phyloP scores from a whole-genome alignment of 1,284 basidiomycete genomes.

The Rhodotorula sp. region DNA sequence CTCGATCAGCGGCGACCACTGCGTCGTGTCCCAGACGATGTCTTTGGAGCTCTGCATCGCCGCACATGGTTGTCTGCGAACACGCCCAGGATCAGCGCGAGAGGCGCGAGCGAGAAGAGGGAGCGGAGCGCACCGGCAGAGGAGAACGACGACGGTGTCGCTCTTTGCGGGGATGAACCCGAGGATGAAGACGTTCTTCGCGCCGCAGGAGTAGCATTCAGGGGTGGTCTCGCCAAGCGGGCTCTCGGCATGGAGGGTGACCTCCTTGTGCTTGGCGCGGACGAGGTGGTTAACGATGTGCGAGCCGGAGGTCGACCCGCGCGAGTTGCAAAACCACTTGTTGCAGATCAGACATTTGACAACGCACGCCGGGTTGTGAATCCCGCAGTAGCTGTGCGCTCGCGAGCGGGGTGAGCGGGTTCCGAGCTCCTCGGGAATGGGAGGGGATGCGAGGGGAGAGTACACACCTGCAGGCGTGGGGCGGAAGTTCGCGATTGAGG shows the following conservation, averaged over 20 bases:
- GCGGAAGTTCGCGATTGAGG: conserved; percentile 77
- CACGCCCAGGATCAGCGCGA: not conserved
- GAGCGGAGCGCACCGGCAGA: conserved; percentile 73
- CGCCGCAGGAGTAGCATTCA: conserved; percentile 96
- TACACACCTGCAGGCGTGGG: conserved; percentile 89
- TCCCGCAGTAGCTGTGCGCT: conserved; percentile 87
- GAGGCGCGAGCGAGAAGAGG: not conserved
- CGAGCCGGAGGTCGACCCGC: conserved; percentile 94
- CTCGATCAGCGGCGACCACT: conserved; percentile 98
- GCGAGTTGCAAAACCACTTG: conserved; percentile 99
- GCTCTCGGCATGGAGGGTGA: conserved; percentile 91
- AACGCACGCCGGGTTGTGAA: conserved; percentile 94
- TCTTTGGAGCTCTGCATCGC: conserved; percentile 85
- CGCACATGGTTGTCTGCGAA: conserved; percentile 86
- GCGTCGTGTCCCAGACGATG: conserved; percentile 95
- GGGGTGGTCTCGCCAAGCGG: conserved; percentile 96
- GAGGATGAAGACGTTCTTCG: conserved; percentile 98
- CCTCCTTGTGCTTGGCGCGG: conserved; percentile 98
- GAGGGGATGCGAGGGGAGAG: not conserved
- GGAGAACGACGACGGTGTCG: conserved; percentile 96
- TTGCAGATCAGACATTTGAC: conserved; percentile 94
- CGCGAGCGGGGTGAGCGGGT: not conserved
- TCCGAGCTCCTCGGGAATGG: not conserved
- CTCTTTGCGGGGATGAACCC: conserved; percentile 99
- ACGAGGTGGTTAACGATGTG: conserved; percentile 99